Base-by-base conservation (phyloP, 2,329 filamentous ascomycete species). In the Byssothecium circinans region DNA sequence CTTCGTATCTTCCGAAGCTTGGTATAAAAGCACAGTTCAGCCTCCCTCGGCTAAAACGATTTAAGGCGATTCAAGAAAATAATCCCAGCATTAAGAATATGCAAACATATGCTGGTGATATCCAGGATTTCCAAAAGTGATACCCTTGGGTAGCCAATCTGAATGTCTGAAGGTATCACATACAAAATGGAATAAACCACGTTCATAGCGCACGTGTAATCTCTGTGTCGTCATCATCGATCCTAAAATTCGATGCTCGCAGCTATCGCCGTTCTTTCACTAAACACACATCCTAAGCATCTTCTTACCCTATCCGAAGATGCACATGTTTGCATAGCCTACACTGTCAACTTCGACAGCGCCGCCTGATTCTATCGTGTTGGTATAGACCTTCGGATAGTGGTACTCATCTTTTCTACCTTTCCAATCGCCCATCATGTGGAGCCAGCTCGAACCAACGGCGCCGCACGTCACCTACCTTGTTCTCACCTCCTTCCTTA, bases 371-470 rank as follows among this genome's bases (percentile, higher is more conserved):
- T n/a, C 15, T 14, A 34, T 34, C n/a, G n/a, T n/a, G n/a, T n/a
- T n/a, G n/a, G n/a, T n/a, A n/a, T n/a, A n/a, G n/a, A n/a, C n/a
- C n/a, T n/a, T n/a, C n/a, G n/a, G n/a, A n/a, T n/a, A n/a, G n/a
- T n/a, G n/a, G n/a, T n/a, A n/a, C n/a, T n/a, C 29, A 32, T 5
- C 29, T 14, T 12, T 8, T 14, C 29, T 14, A 14, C 12, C 12
- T 32, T 14, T 14, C 30, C 6, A 36, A 6, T 22, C 30, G 36
- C 18, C 20, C 50, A 54, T 17, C 49, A 71, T 71, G 68, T 78
- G 74, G 75, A 65, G 68, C 15, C 74, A 77, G 56, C 68, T 77
- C 22, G 75, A 77, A 62, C 65, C 74, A 10, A 77, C 75, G 2
- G 71, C 71, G 8, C 61, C 76, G 17, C 76, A 79, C 49, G 47